Percentiles rank a stretch among this genome's conserved stretches.
Conservation (phyloP, 768 basidiomycete genomes). For the Mycena chlorophos region DNA sequence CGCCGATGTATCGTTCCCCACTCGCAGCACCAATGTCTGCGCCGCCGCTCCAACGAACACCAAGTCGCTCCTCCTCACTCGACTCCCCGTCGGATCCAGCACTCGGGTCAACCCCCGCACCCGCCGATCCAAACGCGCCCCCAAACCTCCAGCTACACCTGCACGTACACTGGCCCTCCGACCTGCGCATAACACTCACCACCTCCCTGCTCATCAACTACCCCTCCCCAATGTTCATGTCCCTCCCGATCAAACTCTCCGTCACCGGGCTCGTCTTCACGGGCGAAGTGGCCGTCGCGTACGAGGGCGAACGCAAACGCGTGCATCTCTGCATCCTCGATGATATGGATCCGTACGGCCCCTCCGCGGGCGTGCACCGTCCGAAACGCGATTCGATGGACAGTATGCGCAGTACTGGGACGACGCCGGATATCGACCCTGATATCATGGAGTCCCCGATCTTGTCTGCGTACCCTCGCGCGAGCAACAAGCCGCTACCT, state of each 20-base stretch:
- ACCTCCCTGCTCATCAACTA: constrained; percentile 97
- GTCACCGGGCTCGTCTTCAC: constrained; percentile 85
- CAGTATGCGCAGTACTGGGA: constrained; percentile 36
- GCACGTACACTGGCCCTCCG: constrained; percentile 81
- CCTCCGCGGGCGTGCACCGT: constrained; percentile 46
- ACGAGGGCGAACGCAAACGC: constrained; percentile 78
- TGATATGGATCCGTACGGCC: constrained; percentile 83
- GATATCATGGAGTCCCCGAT: constrained; percentile 36
- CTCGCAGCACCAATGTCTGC: constrained; percentile 37
- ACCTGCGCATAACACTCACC: constrained; percentile 83
- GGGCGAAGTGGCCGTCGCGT: constrained; percentile 88
- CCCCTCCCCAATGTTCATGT: constrained; percentile 95
- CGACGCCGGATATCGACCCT: constrained; percentile 60
- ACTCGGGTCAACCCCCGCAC: constrained; percentile 20
- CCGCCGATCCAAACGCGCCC: constrained; percentile 35
- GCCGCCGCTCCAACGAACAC: constrained; percentile 24
- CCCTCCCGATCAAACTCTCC: no score
- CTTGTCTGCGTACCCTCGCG: constrained; percentile 40
- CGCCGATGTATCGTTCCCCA: constrained; percentile 35
- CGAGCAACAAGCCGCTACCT: constrained; percentile 63
- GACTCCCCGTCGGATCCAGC: constrained; percentile 9
- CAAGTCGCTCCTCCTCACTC: constrained; percentile 16
- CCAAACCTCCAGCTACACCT: constrained; percentile 90
- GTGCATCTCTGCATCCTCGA: constrained; percentile 90
- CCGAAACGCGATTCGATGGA: constrained; percentile 50